These are phyloP conservation scores for Eucalyptus coolabah DNA, from an alignment of 345 rosid genomes.

Conservation along the genomic window DNA sequence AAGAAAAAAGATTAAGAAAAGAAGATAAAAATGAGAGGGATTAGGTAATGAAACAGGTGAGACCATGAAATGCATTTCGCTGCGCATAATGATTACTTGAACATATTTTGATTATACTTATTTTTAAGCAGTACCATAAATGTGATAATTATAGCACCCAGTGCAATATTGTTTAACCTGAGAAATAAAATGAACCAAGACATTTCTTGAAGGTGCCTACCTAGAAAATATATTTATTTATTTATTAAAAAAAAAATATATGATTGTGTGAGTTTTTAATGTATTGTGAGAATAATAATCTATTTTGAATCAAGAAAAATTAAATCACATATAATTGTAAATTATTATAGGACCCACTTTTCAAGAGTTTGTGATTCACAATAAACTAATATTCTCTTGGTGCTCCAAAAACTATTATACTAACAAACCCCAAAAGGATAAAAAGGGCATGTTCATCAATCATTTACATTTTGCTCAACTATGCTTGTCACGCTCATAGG, in stretches of 20 bases:
- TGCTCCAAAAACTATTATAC: fast-evolving
- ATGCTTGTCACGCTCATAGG: not conserved
- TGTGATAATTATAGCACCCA: not conserved
- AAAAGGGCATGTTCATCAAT: not conserved
- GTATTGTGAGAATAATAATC: fast-evolving
- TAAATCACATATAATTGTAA: too few relatives aligned
- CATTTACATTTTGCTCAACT: not conserved
- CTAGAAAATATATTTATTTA: not conserved
- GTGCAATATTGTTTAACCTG: not conserved
- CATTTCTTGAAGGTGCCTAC: not conserved
- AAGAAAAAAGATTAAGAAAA: not conserved
- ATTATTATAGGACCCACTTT: too few relatives aligned
- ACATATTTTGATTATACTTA: not conserved
- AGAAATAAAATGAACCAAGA: not conserved
- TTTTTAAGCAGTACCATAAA: not conserved
- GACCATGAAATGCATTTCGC: not conserved
- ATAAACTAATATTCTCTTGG: fast-evolving
- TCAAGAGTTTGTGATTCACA: fast-evolving
- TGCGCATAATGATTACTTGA: not conserved
- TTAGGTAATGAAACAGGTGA: not conserved
- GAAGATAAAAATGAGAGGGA: not conserved
- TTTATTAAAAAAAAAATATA: too few relatives aligned
- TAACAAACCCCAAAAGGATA: too few relatives aligned
- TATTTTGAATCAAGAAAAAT: fast-evolving
- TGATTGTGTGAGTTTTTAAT: too few relatives aligned